Evolutionary conservation across 768 basidiomycete species (phyloP), one percentile per base, ranked within the genome.

Genomic region (Exidia glandulosa): DNA sequence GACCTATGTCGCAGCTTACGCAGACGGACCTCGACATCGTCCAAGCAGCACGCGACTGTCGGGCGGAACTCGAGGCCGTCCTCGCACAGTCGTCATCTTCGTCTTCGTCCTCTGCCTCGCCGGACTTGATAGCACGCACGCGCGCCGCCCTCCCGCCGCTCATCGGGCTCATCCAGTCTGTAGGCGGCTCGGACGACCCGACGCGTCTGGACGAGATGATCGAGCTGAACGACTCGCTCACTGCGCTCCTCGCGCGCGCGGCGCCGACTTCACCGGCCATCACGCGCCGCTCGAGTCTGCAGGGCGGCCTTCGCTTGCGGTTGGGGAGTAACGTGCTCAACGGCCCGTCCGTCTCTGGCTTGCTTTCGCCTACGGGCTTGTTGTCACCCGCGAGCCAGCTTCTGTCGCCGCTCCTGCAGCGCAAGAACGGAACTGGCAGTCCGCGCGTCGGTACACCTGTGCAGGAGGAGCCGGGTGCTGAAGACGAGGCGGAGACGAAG

Each of bases 151-250:
- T 83, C 10, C 73, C 75, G 14, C 76, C 81, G 56, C 75, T 90
- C 45, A 72, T 77, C 6, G 67, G 69, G 1, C 72, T 79, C 52
- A 85, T 87, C 34, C 79, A 83, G 63, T 71, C 74, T 41, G 7
- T 54, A 27, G 50, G 50, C 50, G 50, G 25, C 50, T 81, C 80
- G 1, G 76, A 79, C 2, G 83, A 89, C 62, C 80, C 84, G 0
- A 67, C 68, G 12, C 56, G 64, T 10, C 68, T 93, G 67, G 83
- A 86, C 62, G 84, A 84, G 57, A 75, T 94, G 13, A 75, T 94
- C 9, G 72, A 66, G 1, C 71, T 94, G 29, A 89, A 90, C 63
- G 94, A 96, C 68, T 75, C 77, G 41, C 74, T 97, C 27, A 80
- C 81, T 7, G 69, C 73, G 0, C 71, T 85, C 12, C 67, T 94